Evolutionary conservation across 1,284 basidiomycete species (phyloP).

Genomic region (Heliocybe sulcata): DNA sequence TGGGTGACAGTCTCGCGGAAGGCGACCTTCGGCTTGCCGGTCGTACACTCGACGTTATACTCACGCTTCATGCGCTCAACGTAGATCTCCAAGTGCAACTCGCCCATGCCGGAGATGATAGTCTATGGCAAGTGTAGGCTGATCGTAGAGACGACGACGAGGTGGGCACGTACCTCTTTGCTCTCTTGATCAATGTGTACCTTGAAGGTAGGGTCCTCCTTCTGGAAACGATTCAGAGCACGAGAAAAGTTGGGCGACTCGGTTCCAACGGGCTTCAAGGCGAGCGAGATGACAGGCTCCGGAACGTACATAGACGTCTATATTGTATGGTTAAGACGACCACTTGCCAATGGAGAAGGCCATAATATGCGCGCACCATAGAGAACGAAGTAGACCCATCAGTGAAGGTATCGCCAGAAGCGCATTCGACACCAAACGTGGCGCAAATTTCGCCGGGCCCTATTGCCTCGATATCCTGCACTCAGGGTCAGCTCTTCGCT

Average conservation of each 20-base stretch:
- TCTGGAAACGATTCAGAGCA: conserved; percentile 96
- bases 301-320: conserved; percentile 99
- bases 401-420: conserved; percentile 97
- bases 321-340: neutral
- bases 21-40: conserved; percentile 94
- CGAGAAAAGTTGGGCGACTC: conserved; percentile 96
- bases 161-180: conserved; percentile 62
- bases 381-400: conserved; percentile 83
- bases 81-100: conserved; percentile 98
- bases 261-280: conserved; percentile 87
- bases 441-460: conserved; percentile 99
- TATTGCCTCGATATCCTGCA: conserved; percentile 85
- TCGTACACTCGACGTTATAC: conserved; percentile 91
- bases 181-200: conserved; percentile 94
- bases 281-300: conserved; percentile 95
- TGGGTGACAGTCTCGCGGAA: conserved; percentile 94
- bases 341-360: neutral
- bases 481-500: neutral
- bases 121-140: conserved; percentile 46
- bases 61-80: conserved; percentile 98
- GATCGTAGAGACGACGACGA: neutral
- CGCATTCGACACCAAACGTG: conserved; percentile 99
- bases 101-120: conserved; percentile 99
- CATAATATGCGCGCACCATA: conserved; percentile 56
- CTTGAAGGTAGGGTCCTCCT: conserved; percentile 98